Base-by-base conservation (phyloP, 768 basidiomycete genomes). In the Daedalea quercina region DNA sequence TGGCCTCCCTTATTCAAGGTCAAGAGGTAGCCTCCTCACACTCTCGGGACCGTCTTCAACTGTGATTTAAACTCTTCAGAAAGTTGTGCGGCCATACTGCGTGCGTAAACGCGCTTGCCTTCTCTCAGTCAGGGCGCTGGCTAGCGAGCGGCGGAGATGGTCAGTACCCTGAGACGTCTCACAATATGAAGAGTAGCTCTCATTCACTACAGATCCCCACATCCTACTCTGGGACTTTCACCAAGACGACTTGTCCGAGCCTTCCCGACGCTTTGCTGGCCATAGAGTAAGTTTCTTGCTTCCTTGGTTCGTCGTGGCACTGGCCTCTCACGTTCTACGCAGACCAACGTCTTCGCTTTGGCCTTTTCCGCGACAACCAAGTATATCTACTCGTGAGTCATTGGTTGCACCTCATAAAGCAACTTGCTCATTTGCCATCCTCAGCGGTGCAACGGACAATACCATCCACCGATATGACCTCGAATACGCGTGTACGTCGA, bases 271-370 rank as follows among this genome's bases (percentile, higher is more conserved):
- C 9, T 66, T 69, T 37, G 44, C 13, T 12, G 68, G 68, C 4
- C 69, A 63, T 3, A 47, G 54, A 47, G 68, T 70, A 34, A 56
- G 61, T 54, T 44, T 33, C 22, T 44, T 26, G 47, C 26, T 12
- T 43, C 3, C 43, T 20, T 35, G 3, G 3, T 31, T 31, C 28
- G 11, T 31, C n/a, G n/a, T n/a, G n/a, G n/a, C n/a, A n/a, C n/a
- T n/a, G n/a, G n/a, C n/a, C n/a, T n/a, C n/a, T n/a, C n/a, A n/a
- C n/a, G n/a, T n/a, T n/a, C 9, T 31, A 9, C 47, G 9, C 57
- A 90, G 88, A 76, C 74, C 40, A 89, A 88, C 58, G 77, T 90
- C 33, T 81, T 91, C 64, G 76, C 79, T 17, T 69, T 90, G 26
- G 78, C 78, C 44, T 89, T 90, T 69, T 88, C 87, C 6, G 76